Evolutionary conservation across 1,284 basidiomycete species (phyloP).

Genomic region (Hymenochaete sp.): DNA sequence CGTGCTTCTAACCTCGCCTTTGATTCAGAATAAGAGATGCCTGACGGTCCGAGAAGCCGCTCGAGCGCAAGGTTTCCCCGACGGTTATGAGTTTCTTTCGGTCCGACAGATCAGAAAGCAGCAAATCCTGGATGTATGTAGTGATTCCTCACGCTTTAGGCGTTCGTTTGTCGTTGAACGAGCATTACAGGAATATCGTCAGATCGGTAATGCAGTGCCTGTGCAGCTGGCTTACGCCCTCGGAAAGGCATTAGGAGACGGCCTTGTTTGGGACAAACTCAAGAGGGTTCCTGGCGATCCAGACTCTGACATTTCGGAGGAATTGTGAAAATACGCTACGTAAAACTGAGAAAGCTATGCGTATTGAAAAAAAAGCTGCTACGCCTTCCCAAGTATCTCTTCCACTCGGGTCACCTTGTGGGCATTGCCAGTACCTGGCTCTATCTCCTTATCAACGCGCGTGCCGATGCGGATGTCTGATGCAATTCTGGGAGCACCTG

Average conservation of each 20-base stretch:
- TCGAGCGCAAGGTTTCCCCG: constrained; percentile 65
- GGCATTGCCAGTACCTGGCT: constrained; percentile 63
- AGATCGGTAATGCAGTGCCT: constrained; percentile 70
- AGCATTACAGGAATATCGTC: constrained; percentile 47
- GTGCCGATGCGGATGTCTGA: constrained; percentile 93
- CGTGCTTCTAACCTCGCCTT: background rate
- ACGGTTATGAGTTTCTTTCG: constrained; percentile 50
- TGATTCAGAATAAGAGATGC: constrained; percentile 52
- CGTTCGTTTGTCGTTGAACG: background rate
- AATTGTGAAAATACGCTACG: background rate
- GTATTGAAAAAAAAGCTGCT: constrained; percentile 14
- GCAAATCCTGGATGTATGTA: constrained; percentile 41
- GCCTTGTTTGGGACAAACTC: constrained; percentile 38
- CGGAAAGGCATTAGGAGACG: constrained; percentile 47
- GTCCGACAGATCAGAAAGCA: constrained; percentile 29
- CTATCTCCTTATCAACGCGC: constrained; percentile 61
- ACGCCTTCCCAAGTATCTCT: constrained; percentile 49
- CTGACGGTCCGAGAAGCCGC: constrained; percentile 57
- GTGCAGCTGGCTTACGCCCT: constrained; percentile 54
- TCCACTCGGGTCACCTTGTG: constrained; percentile 73
- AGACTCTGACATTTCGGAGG: too few relatives aligned
- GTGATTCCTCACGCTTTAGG: background rate
- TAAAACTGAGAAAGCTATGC: background rate
- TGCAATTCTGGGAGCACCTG: constrained; percentile 65
- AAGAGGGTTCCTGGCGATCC: too few relatives aligned